A percentile compares a stretch with the other conserved stretches of the same genome.
Conservation (phyloP, 1,139 yeast genomes). For the Taphrina flavorubra region DNA sequence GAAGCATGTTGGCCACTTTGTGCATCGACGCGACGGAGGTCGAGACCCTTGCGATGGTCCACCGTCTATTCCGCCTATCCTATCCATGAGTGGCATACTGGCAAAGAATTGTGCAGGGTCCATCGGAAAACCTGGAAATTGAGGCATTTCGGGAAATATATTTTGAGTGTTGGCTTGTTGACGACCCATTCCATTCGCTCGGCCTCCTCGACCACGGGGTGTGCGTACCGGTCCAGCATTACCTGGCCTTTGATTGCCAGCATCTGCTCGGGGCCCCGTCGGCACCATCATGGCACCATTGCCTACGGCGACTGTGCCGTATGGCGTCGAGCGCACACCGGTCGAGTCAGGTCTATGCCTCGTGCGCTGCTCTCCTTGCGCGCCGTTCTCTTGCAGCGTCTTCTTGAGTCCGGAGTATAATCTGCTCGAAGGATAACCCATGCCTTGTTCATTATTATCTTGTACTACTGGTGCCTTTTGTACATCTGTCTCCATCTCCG, state of each 20-base stretch:
- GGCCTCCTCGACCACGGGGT: constrained; percentile 7
- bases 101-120: constrained; percentile 36
- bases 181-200: constrained; percentile 14
- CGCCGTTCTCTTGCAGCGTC: constrained; percentile 35
- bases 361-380: constrained; percentile 3
- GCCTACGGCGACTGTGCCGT: constrained; percentile 25
- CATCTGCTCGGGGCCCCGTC: constrained; percentile 32
- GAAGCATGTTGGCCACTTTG: constrained; percentile 30
- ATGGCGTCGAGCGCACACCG: constrained; percentile 35
- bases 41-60: background rate
- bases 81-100: constrained; percentile 15
- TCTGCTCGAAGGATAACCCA: constrained; percentile 35
- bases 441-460: constrained; percentile 13
- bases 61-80: constrained; percentile 5
- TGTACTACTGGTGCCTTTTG: background rate
- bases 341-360: constrained; percentile 26
- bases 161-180: background rate
- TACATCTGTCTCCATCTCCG: constrained; percentile 23
- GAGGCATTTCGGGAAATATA: constrained; percentile 27
- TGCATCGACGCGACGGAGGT: constrained; percentile 28
- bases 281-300: constrained; percentile 23
- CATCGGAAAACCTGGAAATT: constrained; percentile 33
- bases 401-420: constrained; percentile 24
- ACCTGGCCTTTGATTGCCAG: background rate
- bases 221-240: constrained; percentile 32